Base-by-base conservation (phyloP, 768 basidiomycete genomes). In the Rubroboletus pulcherrimus region DNA sequence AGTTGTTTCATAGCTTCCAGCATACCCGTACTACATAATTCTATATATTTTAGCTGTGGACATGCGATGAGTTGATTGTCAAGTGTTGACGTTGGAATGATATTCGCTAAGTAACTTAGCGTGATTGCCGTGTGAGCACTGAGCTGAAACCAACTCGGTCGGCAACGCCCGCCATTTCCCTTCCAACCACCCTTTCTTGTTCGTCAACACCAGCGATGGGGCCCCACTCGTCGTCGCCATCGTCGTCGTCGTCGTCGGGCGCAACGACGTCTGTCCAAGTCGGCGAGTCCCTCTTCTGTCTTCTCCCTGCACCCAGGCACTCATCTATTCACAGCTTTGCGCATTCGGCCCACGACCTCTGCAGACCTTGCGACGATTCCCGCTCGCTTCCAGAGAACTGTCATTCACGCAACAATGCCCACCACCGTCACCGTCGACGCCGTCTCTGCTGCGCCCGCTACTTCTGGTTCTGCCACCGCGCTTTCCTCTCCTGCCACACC, bases 211-310 rank as follows among this genome's bases (percentile, higher is more conserved):
- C 73, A 72, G 70, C 76, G 80, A 89, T 89, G 89, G 83, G 87
- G 71, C 87, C 87, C 64, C 74, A 80, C 60, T 75, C 79, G 76
- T 80, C 84, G 75, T 81, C 86, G 79, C 26, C 26, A 5, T 79
- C 81, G 59, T 75, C 80, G 77, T 81, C 85, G 79, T 77, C 79
- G 60, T 73, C 86, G 60, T 70, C 66, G 57, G 69, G 69, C 72
- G 72, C 85, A 78, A 81, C 87, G 75, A 93, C 91, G 63, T 92
- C 91, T 62, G 91, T 94, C 51, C 91, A 93, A 93, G 92, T 94
- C 74, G 92, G 92, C 88, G 51, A 79, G 92, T 85, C 51, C 26
- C n/a, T 9, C 30, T 41, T 10, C 8, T 17, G 4, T 1, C 1
- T 24, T 44, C 17, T 30, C 44, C 8, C 12, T 41, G 26, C 38